A percentile compares a stretch with the other conserved stretches of the same genome.
These are phyloP conservation scores for Trichosporon coremiiforme DNA, from an alignment of 1,284 basidiomycete genomes.

Conservation along the genomic window DNA sequence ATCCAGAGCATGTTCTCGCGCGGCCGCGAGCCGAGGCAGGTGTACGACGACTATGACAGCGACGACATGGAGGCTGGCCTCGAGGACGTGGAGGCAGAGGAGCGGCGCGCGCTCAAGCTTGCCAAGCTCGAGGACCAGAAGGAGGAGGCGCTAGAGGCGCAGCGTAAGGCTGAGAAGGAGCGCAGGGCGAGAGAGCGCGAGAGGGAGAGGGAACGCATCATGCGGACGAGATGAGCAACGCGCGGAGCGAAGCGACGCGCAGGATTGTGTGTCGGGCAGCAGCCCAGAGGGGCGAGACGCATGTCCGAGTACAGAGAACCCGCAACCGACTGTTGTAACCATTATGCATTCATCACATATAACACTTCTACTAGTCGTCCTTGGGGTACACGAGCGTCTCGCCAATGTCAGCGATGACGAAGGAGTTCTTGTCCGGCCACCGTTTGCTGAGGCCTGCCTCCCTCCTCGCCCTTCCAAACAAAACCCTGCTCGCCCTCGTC, in stretches of 20 bases:
- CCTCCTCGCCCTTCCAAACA: conserved; percentile 49
- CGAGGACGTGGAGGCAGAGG: conserved; percentile 49
- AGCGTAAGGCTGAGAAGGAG: conserved; percentile 42
- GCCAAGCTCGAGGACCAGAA: conserved; percentile 49
- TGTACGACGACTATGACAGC: conserved; percentile 36
- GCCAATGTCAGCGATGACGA: conserved; percentile 53
- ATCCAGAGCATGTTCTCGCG: conserved; percentile 33
- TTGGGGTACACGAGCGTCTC: conserved; percentile 35
- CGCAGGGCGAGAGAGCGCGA: conserved; percentile 32
- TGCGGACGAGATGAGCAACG: neutral
- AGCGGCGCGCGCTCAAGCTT: conserved; percentile 43
- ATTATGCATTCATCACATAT: conserved; percentile 13
- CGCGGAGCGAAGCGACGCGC: neutral
- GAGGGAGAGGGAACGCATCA: conserved; percentile 18
- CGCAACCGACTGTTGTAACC: neutral
- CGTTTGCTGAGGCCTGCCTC: conserved; percentile 36
- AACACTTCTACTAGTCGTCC: neutral
- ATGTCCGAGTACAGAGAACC: neutral
- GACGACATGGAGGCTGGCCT: conserved; percentile 54
- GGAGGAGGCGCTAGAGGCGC: conserved; percentile 47
- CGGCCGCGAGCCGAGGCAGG: conserved; percentile 28
- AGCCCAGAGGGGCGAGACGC: neutral
- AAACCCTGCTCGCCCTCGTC: conserved; percentile 50
- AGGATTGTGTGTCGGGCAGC: too few species aligned
- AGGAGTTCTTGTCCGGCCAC: conserved; percentile 46